Evolutionary conservation across 768 basidiomycete genomes (phyloP).

Genomic region (Tricholoma saponaceum): DNA sequence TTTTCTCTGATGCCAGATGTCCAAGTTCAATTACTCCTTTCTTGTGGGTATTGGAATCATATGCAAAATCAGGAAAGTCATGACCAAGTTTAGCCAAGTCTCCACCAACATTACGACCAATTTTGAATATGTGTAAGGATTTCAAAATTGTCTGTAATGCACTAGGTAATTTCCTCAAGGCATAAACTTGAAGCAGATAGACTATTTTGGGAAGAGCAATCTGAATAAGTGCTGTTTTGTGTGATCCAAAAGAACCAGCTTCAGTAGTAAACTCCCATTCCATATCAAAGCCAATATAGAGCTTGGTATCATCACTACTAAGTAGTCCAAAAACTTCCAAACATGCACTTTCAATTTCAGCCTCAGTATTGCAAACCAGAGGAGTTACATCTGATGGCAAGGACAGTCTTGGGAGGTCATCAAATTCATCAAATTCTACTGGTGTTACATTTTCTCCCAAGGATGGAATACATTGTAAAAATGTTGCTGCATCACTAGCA

Average conservation of each 20-base stretch:
- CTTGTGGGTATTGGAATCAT: no score
- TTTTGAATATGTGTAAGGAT: conserved; percentile 10
- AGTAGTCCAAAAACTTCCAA: background rate
- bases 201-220: conserved; percentile 5
- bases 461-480: conserved; percentile 13
- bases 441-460: conserved; percentile 5
- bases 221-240: conserved; percentile 12
- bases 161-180: conserved; percentile 4
- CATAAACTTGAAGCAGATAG: conserved; percentile 1
- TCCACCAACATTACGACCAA: conserved; percentile 11
- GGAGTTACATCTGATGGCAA: conserved; percentile 7
- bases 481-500: conserved; percentile 8
- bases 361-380: background rate
- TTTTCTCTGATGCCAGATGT: no score
- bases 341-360: background rate
- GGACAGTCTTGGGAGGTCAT: conserved; percentile 2
- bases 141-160: conserved; percentile 6
- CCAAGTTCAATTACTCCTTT: background rate
- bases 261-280: conserved; percentile 12
- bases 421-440: conserved; percentile 7
- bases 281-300: conserved; percentile 14
- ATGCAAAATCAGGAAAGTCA: conserved; percentile 14
- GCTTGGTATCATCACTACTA: background rate
- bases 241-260: background rate
- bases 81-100: conserved; percentile 12